Base-by-base conservation (phyloP, 2,329 filamentous ascomycete species). In the Arthrobotrys iridis region DNA sequence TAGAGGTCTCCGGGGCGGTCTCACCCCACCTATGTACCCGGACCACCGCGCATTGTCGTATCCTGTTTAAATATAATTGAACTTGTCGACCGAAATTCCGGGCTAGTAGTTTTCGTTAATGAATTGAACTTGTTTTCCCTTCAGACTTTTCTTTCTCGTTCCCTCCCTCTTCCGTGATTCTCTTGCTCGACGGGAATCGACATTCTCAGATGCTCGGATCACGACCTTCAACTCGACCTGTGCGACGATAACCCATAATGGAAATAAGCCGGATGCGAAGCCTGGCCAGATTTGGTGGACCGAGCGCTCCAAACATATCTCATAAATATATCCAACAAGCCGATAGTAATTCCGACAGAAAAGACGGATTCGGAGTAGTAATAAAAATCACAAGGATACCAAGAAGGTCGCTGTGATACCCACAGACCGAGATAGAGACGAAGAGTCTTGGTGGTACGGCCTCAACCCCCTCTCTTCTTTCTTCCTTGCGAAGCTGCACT, bases 171-270 rank as follows among this genome's bases (percentile, higher is more conserved):
- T 40, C 22, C n/a, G 22, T 28, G 11, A 4, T 30, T 33, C 30
- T 26, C 26, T 62, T 62, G 33, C 33, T 28, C 22, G 46, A 52
- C 46, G 41, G 46, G 55, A 57, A 48, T 33, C 40, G 28, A 50
- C 26, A 30, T 4, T 52, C 37, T 67, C 70, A 75, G 30, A 68
- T 68, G 63, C 35, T 60, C 35, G 55, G 48, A 46, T 64, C 24
- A 20, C 63, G 40, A 67, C 33, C 22, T 59, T 62, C 20, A 43
- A 62, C 57, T 63, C 48, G 24, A 63, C 28, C 28, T 64, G 58
- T 64, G 33, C 71, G 48, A 67, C 71, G 40, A 64, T 68, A 75
- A 43, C 70, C 28, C 70, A 75, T 67, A 58, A 75, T 75, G 71
- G 71, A 68, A 50, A 66, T 55, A 50, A 63, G 63, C 48, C 37